Conservation (phyloP, 257 asterid species). For the Nicotiana undulata region DNA sequence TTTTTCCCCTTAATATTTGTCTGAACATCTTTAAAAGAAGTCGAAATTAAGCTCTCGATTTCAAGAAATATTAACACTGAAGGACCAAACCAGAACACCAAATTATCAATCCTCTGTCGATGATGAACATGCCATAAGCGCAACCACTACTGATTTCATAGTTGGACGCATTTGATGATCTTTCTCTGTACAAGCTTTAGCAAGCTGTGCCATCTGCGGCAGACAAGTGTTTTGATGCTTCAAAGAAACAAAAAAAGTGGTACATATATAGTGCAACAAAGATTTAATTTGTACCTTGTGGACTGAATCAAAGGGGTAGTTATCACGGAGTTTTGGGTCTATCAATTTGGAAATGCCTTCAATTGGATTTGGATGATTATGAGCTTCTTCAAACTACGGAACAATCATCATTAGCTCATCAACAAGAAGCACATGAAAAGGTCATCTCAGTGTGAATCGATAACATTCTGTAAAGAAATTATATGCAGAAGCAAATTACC, state of each 20-base stretch:
- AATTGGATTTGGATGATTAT: slow-evolving; percentile 40
- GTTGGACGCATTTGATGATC: slow-evolving; percentile 72
- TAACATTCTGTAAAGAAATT: background rate
- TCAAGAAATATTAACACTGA: background rate
- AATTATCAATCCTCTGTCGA: slow-evolving; percentile 56
- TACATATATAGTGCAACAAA: background rate
- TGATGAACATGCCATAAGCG: slow-evolving; percentile 78
- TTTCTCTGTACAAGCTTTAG: slow-evolving; percentile 76
- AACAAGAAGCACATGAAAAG: background rate
- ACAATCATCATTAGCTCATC: background rate
- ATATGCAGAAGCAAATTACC: slow-evolving; percentile 32
- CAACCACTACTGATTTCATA: slow-evolving; percentile 84
- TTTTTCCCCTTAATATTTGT: too few relatives aligned
- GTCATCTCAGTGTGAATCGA: background rate
- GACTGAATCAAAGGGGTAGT: slow-evolving; percentile 60
- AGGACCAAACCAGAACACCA: background rate
- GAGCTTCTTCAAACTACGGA: slow-evolving; percentile 70
- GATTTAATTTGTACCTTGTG: slow-evolving; percentile 35
- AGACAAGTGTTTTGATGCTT: background rate
- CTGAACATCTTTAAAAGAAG: background rate
- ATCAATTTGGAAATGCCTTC: slow-evolving; percentile 47
- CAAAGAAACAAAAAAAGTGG: background rate
- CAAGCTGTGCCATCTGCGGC: slow-evolving; percentile 64
- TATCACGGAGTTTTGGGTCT: slow-evolving; percentile 71
- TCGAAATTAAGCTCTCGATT: background rate